Conservation (phyloP, 140 eudicot species). For the Stevia rebaudiana region DNA sequence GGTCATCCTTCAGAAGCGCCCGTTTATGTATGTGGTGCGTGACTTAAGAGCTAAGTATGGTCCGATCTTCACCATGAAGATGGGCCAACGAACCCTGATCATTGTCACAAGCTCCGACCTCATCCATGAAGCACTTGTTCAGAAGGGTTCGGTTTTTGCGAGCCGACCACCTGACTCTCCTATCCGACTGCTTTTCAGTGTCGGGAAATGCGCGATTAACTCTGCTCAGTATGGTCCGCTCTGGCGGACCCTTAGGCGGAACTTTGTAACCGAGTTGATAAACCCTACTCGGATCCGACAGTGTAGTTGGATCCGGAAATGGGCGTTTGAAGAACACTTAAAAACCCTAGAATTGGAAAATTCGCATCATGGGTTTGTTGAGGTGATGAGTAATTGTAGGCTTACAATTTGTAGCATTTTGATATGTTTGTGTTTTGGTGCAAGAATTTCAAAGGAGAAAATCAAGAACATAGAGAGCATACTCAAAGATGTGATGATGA, state of each 20-base stretch:
- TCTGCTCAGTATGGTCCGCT: slow-evolving; percentile 88
- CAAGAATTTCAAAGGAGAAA: slow-evolving; percentile 53
- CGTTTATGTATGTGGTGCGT: slow-evolving; percentile 67
- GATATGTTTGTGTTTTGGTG: slow-evolving; percentile 87
- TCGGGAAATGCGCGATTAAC: slow-evolving; percentile 89
- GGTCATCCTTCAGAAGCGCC: slow-evolving; percentile 69
- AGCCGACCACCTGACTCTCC: slow-evolving; percentile 88
- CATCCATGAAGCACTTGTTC: slow-evolving; percentile 86
- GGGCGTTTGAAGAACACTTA: slow-evolving; percentile 83
- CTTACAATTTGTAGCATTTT: slow-evolving; percentile 77
- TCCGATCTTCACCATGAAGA: slow-evolving; percentile 89
- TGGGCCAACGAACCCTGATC: slow-evolving; percentile 87
- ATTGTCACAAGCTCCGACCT: slow-evolving; percentile 77
- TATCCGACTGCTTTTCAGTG: slow-evolving; percentile 68
- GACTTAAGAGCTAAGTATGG: slow-evolving; percentile 78
- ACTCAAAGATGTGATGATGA: slow-evolving; percentile 88
- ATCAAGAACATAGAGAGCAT: slow-evolving; percentile 60
- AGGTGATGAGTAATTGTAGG: slow-evolving; percentile 77
- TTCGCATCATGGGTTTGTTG: slow-evolving; percentile 46
- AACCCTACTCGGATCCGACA: slow-evolving; percentile 71
- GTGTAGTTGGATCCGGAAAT: slow-evolving; percentile 78
- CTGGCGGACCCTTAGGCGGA: slow-evolving; percentile 77
- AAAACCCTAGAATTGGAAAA: slow-evolving; percentile 42
- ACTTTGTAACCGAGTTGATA: slow-evolving; percentile 80
- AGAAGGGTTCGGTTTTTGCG: slow-evolving; percentile 61